Conservation (phyloP, 23 red algal genomes). For the Gracilaria gracilis region DNA sequence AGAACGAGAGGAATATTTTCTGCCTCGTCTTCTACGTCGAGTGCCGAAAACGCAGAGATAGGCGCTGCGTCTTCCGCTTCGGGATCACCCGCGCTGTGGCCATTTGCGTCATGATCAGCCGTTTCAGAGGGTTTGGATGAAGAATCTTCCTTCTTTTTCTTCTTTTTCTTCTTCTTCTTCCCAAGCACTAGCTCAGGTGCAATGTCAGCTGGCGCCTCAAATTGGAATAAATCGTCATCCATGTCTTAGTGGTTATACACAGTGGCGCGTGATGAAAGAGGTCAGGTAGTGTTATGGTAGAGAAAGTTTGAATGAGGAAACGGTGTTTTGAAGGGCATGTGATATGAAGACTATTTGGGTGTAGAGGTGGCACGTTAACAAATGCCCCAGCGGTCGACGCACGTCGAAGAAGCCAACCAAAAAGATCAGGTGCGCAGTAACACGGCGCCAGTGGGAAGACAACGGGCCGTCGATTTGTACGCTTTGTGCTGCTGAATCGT, state of each 20-base stretch:
- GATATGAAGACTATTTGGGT: not conserved
- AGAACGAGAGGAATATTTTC: constrained; percentile 41
- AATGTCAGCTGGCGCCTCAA: constrained; percentile 61
- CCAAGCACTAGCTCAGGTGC: constrained; percentile 74
- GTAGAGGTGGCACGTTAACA: not conserved
- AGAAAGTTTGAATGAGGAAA: not conserved
- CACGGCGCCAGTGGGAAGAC: not conserved
- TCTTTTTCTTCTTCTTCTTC: constrained; percentile 83
- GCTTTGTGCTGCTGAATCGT: not conserved
- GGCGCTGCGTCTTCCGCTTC: not conserved
- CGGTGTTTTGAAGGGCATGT: not conserved
- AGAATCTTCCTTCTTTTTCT: constrained; percentile 66
- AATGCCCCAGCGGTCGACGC: not conserved
- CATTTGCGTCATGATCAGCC: not conserved
- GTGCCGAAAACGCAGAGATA: constrained; percentile 1
- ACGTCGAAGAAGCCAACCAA: not conserved
- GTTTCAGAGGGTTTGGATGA: constrained; percentile 31
- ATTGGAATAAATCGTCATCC: constrained; percentile 73
- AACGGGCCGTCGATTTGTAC: not conserved
- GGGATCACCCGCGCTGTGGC: not conserved
- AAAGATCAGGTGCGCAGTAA: not conserved
- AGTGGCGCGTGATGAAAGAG: not conserved
- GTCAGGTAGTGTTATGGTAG: not conserved
- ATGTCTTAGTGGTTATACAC: constrained; percentile 1
- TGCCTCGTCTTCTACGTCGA: not conserved